Evolutionary conservation across 2,329 filamentous ascomycete species (phyloP).

Genomic region (Paecilomyces variotii): DNA sequence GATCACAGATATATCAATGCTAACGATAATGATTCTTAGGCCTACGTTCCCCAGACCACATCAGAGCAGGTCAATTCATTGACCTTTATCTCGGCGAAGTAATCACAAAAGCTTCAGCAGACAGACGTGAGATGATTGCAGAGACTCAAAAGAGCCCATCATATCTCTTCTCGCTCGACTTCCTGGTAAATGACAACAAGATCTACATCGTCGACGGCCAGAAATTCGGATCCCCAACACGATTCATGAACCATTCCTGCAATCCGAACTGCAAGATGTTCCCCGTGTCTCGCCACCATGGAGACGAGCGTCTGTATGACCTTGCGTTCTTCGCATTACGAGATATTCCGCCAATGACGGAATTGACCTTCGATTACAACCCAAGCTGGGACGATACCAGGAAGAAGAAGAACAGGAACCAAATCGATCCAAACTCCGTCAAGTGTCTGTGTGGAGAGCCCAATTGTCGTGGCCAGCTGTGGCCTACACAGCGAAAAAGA

Average conservation of each 20-base stretch:
- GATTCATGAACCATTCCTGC: slow-evolving; percentile 44
- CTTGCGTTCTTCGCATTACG: slow-evolving; percentile 40
- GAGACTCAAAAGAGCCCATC: slow-evolving; percentile 21
- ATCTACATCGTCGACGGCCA: slow-evolving; percentile 37
- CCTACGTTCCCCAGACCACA: slow-evolving; percentile 29
- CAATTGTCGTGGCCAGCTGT: slow-evolving; percentile 38
- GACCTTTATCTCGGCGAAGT: slow-evolving; percentile 40
- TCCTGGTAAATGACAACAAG: slow-evolving; percentile 14
- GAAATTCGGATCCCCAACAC: slow-evolving; percentile 33
- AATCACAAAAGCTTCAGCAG: slow-evolving; percentile 28
- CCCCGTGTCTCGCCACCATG: slow-evolving; percentile 33
- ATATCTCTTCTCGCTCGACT: slow-evolving; percentile 38
- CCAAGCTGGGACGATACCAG: slow-evolving; percentile 18
- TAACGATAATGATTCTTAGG: slow-evolving; percentile 17
- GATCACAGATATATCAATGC: not conserved
- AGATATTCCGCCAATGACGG: slow-evolving; percentile 33
- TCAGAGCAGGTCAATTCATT: slow-evolving; percentile 38
- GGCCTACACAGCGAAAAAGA: slow-evolving; percentile 32
- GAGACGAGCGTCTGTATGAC: slow-evolving; percentile 35
- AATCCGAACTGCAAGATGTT: slow-evolving; percentile 40
- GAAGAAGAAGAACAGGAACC: not conserved
- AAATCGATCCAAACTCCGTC: slow-evolving; percentile 29
- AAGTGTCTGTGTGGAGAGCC: slow-evolving; percentile 37
- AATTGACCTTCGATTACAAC: slow-evolving; percentile 43
- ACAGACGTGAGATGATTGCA: slow-evolving; percentile 28